Base-by-base conservation (phyloP, 2,329 filamentous ascomycete genomes). In the Venturiaceae sp. region DNA sequence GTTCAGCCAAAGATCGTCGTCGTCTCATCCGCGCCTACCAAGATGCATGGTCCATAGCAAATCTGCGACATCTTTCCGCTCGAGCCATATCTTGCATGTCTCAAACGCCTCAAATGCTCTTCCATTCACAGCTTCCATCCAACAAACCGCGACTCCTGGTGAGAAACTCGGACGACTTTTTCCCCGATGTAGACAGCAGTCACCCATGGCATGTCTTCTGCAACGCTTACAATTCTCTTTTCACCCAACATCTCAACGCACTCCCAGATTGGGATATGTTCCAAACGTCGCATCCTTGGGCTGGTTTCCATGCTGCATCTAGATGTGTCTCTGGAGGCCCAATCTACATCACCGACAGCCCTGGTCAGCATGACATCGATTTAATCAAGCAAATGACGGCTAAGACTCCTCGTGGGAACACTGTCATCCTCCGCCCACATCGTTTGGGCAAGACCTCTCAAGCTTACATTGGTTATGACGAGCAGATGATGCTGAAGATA, bases 121-220 rank as follows among this genome's bases (percentile, higher is more conserved):
- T 96, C 73, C 84, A 91, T 68, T 87, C 86, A 1, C 89, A 95
- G 64, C 76, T 96, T 26, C 88, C 88, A 1, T 82, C 78, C n/a
- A 89, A 87, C 68, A 84, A 84, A 54, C 88, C 89, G 0, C 77
- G 83, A 0, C 79, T 95, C 26, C 77, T 92, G 0, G 81, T 91
- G 19, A 87, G 94, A 52, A 97, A 95, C 72, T 95, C 89, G 0
- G 92, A 86, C 62, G 88, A 97, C 72, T 99, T 92, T 77, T 96
- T 95, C 71, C 94, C 94, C 0, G 83, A 91, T 47, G 81, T 91
- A 3, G 82, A 86, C 0, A 81, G 83, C 0, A 90, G 87, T 6
- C 94, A 99, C 62, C 83, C 92, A 0, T 99, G 94, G 92, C 94
- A 99, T 70, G 81, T 97, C 36, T 99, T 95, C 78, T 84, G 87